Conservation (phyloP, 441 rosid species). For the Syzygium malaccense region DNA sequence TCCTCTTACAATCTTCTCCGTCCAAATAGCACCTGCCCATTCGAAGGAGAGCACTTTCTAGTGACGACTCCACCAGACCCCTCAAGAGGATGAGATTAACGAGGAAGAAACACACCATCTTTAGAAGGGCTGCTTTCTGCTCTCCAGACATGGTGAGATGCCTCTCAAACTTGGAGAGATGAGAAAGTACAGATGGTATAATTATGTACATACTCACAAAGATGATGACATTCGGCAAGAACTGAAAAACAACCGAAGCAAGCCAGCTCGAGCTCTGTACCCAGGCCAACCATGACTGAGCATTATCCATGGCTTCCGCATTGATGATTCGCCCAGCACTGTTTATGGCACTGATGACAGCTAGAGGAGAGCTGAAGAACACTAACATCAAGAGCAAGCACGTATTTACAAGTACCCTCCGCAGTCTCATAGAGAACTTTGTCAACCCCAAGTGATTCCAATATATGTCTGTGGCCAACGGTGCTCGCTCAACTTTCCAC, state of each 20-base stretch:
- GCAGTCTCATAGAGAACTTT: conserved; percentile 48
- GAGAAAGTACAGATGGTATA: conserved; percentile 84
- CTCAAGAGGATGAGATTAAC: conserved; percentile 85
- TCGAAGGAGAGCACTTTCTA: conserved; percentile 67
- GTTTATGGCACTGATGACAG: conserved; percentile 65
- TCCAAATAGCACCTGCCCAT: conserved; percentile 96
- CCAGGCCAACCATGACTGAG: conserved; percentile 87
- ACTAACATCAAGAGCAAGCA: conserved; percentile 76
- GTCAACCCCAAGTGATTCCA: conserved; percentile 94
- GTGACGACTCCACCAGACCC: conserved; percentile 86
- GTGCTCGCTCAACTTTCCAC: conserved; percentile 97
- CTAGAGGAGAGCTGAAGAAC: conserved; percentile 91
- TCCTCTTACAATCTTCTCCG: conserved; percentile 95
- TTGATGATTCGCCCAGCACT: conserved; percentile 85
- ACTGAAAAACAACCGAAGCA: conserved; percentile 82
- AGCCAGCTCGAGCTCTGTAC: conserved; percentile 91
- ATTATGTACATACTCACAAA: conserved; percentile 93
- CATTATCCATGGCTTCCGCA: conserved; percentile 91
- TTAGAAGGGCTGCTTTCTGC: conserved; percentile 87
- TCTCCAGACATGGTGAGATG: conserved; percentile 87
- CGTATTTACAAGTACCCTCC: conserved; percentile 76
- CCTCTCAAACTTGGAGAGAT: conserved; percentile 86
- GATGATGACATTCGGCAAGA: conserved; percentile 81
- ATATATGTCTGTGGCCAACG: conserved; percentile 87
- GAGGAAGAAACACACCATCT: conserved; percentile 98